Evolutionary conservation across 1,284 basidiomycete species (phyloP).

Genomic region (Neonothopanus nambi): DNA sequence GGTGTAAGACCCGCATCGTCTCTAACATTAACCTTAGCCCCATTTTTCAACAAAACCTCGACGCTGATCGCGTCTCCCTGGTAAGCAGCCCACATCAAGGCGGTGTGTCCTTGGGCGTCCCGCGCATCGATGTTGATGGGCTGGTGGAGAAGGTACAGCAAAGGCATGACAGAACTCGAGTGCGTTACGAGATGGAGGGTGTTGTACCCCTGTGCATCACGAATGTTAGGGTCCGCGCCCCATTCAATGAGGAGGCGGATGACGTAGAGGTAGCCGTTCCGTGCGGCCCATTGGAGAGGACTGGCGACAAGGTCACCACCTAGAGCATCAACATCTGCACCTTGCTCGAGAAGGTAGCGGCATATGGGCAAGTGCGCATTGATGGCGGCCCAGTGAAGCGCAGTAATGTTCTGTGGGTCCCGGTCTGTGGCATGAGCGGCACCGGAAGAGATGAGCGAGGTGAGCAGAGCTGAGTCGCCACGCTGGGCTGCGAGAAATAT

Average conservation of each 20-base stretch:
- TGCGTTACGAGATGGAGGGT: slow-evolving; percentile 94
- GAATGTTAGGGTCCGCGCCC: slow-evolving; percentile 89
- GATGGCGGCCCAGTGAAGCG: slow-evolving; percentile 97
- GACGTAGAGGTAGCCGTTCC: slow-evolving; percentile 94
- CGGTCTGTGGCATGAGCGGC: slow-evolving; percentile 76
- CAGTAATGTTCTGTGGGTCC: slow-evolving; percentile 91
- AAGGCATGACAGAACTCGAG: slow-evolving; percentile 90
- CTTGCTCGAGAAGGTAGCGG: slow-evolving; percentile 84
- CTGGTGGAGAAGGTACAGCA: slow-evolving; percentile 91
- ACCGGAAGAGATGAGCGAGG: slow-evolving; percentile 73
- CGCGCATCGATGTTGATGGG: slow-evolving; percentile 86
- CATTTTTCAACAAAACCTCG: slow-evolving; percentile 87
- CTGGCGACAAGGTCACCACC: slow-evolving; percentile 97
- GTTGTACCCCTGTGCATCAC: slow-evolving; percentile 96
- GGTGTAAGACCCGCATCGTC: slow-evolving; percentile 89
- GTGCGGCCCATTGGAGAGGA: slow-evolving; percentile 96
- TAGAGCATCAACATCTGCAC: slow-evolving; percentile 92
- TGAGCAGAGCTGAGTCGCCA: slow-evolving; percentile 75
- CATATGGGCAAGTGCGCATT: slow-evolving; percentile 84
- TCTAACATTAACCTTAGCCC: slow-evolving; percentile 73
- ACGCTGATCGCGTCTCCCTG: slow-evolving; percentile 97
- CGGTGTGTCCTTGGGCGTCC: slow-evolving; percentile 92
- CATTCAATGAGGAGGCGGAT: slow-evolving; percentile 88
- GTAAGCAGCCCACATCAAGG: slow-evolving; percentile 99
- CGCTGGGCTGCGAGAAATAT: slow-evolving; percentile 89